These are phyloP conservation scores for Phytopythium chamaehyphon DNA, from an alignment of 352 stramenopile genomes.

Conservation along the genomic window DNA sequence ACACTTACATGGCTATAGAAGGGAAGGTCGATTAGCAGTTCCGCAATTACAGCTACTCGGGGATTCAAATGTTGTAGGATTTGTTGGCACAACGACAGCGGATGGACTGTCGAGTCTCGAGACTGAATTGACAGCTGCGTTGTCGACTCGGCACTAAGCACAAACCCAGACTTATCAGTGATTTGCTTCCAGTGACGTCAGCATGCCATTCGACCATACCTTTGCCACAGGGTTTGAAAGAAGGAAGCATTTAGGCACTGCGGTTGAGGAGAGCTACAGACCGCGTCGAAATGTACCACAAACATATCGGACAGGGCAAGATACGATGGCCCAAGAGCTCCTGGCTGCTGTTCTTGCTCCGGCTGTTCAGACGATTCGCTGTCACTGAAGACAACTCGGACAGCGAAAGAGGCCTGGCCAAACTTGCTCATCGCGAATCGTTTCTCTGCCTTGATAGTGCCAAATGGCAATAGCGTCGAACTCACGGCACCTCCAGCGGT, in stretches of 20 bases:
- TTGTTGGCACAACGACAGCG: conserved; percentile 35
- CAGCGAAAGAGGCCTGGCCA: conserved; percentile 38
- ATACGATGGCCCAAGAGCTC: conserved; percentile 3
- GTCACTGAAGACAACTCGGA: conserved; percentile 48
- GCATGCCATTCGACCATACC: conserved; percentile 12
- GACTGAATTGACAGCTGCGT: neutral
- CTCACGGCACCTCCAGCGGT: conserved; percentile 29
- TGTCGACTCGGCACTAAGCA: neutral
- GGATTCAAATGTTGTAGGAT: conserved; percentile 22
- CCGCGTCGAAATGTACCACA: conserved; percentile 44
- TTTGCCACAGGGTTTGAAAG: conserved; percentile 55
- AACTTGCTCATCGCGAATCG: conserved; percentile 67
- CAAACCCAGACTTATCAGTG: neutral
- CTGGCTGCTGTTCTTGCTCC: conserved; percentile 1
- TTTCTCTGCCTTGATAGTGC: conserved; percentile 58
- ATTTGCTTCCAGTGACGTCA: neutral
- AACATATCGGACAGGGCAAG: conserved; percentile 39
- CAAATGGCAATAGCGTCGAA: conserved; percentile 48
- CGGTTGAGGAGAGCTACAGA: conserved; percentile 28
- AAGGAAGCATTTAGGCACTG: conserved; percentile 30
- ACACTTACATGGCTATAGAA: conserved; percentile 52
- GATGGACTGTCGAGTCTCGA: neutral
- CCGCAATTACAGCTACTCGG: conserved; percentile 31
- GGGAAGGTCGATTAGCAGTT: conserved; percentile 53
- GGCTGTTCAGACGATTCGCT: conserved; percentile 2